Base-by-base conservation (phyloP, 345 rosid genomes). In the Sisymbrium altissimum region DNA sequence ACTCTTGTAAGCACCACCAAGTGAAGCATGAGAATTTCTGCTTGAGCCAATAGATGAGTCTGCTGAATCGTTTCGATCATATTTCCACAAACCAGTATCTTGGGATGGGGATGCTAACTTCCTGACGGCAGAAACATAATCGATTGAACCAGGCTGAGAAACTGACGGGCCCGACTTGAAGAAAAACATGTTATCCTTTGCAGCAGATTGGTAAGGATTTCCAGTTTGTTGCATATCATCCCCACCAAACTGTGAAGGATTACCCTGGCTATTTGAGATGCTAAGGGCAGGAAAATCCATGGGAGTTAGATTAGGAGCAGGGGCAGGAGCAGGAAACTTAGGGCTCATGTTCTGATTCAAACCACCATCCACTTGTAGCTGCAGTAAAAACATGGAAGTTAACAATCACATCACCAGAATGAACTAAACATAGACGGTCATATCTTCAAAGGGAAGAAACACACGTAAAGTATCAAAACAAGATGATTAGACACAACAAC, bases 301-400 rank as follows among this genome's bases (percentile, higher is more conserved):
- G 3, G 89, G 81, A 72, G 80, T 84, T 21, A 90, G 92, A 86
- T 79, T 86, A 69, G 99, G 94, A 74, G 90, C 82, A 38, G 52
- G 52, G 17, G 55, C 55, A 1, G 27, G 53, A 21, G 54, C 29
- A 92, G 76, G 64, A 86, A 73, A 30, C 86, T 90, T 95, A 23
- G 91, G 73, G 85, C 78, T 89, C 30, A 82, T 67, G 77, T 82
- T 95, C 74, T 87, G 98, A 83, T 71, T 81, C 81, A 89, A 73
- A 71, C 92, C 87, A 65, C 89, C 86, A 76, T 95, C 99, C 12
- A 85, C 96, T 86, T 95, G 98, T 67, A 90, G 96, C 99, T 95
- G 83, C 83, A 85, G 68, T 56, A 10, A 18, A 18, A 67, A 70
- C 74, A 52, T 83, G 61, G 43, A 78, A 36, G 62, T 19, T 75